These are phyloP conservation scores for Dactylonectria macrodidyma DNA, from an alignment of 2,329 filamentous ascomycete genomes.

Conservation along the genomic window DNA sequence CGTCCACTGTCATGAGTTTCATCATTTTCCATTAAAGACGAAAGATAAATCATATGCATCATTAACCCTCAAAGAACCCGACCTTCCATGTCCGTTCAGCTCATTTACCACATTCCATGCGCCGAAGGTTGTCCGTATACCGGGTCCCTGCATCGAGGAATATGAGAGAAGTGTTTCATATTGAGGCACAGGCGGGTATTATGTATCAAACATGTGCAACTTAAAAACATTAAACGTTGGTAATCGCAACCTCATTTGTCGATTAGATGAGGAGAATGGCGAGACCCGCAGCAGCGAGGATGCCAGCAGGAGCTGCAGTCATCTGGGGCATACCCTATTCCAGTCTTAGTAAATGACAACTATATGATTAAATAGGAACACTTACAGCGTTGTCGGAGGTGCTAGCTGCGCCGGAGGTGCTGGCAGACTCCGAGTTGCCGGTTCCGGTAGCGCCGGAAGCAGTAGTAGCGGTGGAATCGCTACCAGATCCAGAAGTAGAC, in stretches of 20 bases:
- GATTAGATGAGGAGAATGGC: slow-evolving; percentile 65
- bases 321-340: slow-evolving; percentile 53
- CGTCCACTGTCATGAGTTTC: slow-evolving; percentile 47
- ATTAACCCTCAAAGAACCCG: slow-evolving; percentile 52
- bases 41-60: slow-evolving; percentile 54
- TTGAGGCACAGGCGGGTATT: slow-evolving; percentile 57
- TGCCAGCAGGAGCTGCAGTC: slow-evolving; percentile 62
- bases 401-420: neutral
- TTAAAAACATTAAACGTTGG: slow-evolving; percentile 48
- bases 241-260: slow-evolving; percentile 51
- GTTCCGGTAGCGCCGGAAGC: slow-evolving; percentile 21
- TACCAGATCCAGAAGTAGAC: slow-evolving; percentile 26
- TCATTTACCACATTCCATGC: slow-evolving; percentile 45
- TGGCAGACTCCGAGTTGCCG: slow-evolving; percentile 31
- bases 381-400: slow-evolving; percentile 51
- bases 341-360: slow-evolving; percentile 22
- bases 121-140: slow-evolving; percentile 47
- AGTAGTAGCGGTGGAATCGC: slow-evolving; percentile 21
- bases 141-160: slow-evolving; percentile 41
- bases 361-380: slow-evolving; percentile 9
- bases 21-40: slow-evolving; percentile 53
- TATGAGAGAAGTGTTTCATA: slow-evolving; percentile 46
- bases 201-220: slow-evolving; percentile 60
- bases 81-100: slow-evolving; percentile 50
- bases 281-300: slow-evolving; percentile 65